Base-by-base conservation (phyloP, 257 asterid genomes). In the Fraxinus anomala region DNA sequence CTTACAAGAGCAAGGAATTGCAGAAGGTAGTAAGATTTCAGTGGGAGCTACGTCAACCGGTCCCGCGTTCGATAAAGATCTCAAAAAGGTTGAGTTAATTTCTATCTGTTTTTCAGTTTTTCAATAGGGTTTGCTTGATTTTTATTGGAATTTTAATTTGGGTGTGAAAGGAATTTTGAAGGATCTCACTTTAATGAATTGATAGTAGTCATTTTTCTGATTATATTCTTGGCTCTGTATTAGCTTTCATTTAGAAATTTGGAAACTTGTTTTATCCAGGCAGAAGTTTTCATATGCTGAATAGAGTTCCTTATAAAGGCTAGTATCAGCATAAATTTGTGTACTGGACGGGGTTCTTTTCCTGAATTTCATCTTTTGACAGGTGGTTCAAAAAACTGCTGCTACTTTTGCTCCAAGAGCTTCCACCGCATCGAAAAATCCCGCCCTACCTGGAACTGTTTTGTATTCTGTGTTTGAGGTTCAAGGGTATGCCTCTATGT, bases 391-490 rank as follows among this genome's bases (percentile, higher is more conserved):
- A 85, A 95, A 95, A 87, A 95, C 99, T 49, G 99, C 98, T 80
- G 95, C 99, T 76, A 92, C 99, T 9, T 95, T 95, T 84, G 99
- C 98, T 40, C 97, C 99, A 1, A 85, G 99, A 88, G 98, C 98
- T 81, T 95, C 99, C 14, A 92, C 91, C 39, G 96, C 97, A 49
- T 72, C 87, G 68, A 95, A 91, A 74, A 95, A 95, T 73, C 98
- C 98, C 12, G 99, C 99, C 4, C 87, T 85, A 37, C 96, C 99
- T 5, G 99, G 99, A 73, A 82, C 90, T 6, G 81, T 84, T 51
- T 63, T 95, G 31, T 95, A 91, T 85, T 90, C 90, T 0, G 95
- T 92, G 30, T 95, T 95, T 79, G 99, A 95, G 84, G 98, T 95
- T 77, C 99, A 95, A 82, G 97, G 74, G 24, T 95, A 95, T 76